A percentile compares a stretch with the other conserved stretches of the same genome.
phyloP scores from a whole-genome alignment of 1,284 basidiomycete species.

The Agaricales sp. region DNA sequence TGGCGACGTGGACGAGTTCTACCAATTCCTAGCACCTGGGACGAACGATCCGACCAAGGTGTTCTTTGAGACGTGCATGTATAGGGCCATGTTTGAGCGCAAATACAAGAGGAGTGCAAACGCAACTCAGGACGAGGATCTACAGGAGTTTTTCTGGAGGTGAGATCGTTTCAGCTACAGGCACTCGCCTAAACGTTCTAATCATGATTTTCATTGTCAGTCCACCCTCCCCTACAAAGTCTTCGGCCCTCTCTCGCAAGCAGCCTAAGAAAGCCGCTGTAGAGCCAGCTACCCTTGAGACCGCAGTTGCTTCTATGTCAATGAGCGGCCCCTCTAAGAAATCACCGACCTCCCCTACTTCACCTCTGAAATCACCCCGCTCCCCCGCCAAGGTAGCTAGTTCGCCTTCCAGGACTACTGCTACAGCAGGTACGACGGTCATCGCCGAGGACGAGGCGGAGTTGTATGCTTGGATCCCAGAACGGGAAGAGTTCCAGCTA shows the following conservation, averaged over 20 bases:
- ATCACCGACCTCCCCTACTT: neutral
- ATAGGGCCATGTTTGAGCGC: conserved; percentile 91
- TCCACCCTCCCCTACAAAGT: neutral
- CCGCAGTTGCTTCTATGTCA: neutral
- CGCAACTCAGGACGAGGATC: conserved; percentile 51
- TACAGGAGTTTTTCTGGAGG: conserved; percentile 75
- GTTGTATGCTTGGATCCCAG: conserved; percentile 69
- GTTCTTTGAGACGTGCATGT: conserved; percentile 89
- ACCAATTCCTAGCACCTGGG: conserved; percentile 71
- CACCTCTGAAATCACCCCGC: neutral
- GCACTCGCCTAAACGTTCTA: neutral
- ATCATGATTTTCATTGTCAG: neutral
- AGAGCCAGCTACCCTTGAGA: neutral
- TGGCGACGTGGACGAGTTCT: conserved; percentile 73
- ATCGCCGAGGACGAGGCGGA: conserved; percentile 37
- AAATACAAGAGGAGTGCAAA: conserved; percentile 74
- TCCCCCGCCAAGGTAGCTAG: neutral
- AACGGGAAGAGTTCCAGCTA: conserved; percentile 58
- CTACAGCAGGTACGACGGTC: conserved; percentile 2
- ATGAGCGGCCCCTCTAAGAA: neutral
- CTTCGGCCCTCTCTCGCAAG: neutral
- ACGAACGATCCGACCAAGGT: conserved; percentile 78
- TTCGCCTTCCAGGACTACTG: conserved; percentile 1
- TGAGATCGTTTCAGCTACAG: conserved; percentile 25
- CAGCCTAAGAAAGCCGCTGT: neutral